phyloP scores from a whole-genome alignment of 306 rosid species.

The Trifolium fragiferum region DNA sequence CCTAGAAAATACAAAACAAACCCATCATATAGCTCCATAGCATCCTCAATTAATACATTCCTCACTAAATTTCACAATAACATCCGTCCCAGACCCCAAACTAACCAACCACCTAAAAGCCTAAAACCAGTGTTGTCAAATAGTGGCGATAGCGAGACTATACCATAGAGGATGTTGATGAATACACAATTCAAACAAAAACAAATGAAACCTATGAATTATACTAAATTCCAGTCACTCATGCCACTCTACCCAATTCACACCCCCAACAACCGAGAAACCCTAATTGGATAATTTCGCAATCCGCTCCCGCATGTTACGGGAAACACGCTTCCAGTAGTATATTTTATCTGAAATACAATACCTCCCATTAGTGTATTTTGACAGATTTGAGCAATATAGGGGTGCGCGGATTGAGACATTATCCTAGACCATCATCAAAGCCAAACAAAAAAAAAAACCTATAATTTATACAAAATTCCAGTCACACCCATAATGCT shows the following conservation, averaged over 20 bases:
- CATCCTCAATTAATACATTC: constrained; percentile 23
- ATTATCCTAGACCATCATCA: too few species aligned
- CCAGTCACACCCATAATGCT: background rate
- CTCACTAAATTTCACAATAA: constrained; percentile 15
- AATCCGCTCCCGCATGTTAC: too few species aligned
- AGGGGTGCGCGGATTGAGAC: too few species aligned
- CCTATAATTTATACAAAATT: constrained; percentile 15
- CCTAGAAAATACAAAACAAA: background rate
- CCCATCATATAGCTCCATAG: background rate
- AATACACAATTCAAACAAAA: background rate
- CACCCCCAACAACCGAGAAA: constrained; percentile 13
- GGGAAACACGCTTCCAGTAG: too few species aligned
- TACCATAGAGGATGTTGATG: background rate
- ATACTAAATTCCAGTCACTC: constrained; percentile 6
- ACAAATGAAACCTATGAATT: background rate
- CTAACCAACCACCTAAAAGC: constrained; percentile 2
- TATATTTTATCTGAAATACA: too few species aligned
- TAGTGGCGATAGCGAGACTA: background rate
- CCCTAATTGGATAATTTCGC: background rate
- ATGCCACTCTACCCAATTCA: background rate
- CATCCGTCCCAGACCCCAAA: constrained; percentile 22
- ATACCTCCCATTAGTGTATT: too few species aligned
- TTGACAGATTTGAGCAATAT: too few species aligned
- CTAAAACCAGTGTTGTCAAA: background rate
- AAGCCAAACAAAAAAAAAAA: background rate